phyloP scores from a whole-genome alignment of 169 alveolate species.

The Cyclospora cayetanensis region DNA sequence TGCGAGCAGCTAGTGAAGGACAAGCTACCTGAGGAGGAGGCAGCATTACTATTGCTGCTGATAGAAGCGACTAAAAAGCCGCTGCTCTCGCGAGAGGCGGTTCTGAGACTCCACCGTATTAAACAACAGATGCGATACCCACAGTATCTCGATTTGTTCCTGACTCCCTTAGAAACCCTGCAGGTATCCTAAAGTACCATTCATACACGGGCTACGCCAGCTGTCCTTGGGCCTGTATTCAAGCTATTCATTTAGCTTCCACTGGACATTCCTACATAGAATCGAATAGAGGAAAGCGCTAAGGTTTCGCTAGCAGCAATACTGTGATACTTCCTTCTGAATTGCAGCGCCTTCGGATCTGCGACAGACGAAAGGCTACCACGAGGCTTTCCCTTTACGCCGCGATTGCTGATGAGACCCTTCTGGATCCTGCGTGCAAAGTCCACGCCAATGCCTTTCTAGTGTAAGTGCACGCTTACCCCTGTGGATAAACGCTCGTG shows the following conservation, averaged over 20 bases:
- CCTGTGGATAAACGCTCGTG: no score
- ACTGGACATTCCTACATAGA: neutral
- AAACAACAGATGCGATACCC: neutral
- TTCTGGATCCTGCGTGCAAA: neutral
- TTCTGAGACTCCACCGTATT: constrained; percentile 2
- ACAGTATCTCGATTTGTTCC: neutral
- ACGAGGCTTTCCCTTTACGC: constrained; percentile 26
- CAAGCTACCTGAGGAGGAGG: neutral
- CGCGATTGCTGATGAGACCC: constrained; percentile 11
- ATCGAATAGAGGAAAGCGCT: neutral
- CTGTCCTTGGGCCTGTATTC: neutral
- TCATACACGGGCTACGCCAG: no score
- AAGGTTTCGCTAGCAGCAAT: neutral
- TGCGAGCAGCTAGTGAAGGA: neutral
- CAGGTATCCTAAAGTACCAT: neutral
- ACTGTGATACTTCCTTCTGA: neutral
- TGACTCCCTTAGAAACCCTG: constrained; percentile 11
- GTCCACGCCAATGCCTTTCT: neutral
- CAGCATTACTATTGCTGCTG: neutral
- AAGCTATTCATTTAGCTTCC: neutral
- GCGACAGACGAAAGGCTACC: constrained; percentile 14
- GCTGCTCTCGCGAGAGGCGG: constrained; percentile 17
- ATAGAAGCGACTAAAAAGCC: neutral
- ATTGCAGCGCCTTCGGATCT: constrained; percentile 31
- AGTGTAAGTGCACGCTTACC: no score